Evolutionary conservation across 805 yeast species (phyloP), one percentile per base, ranked within the genome.

Genomic region (Suhomyces sp.): DNA sequence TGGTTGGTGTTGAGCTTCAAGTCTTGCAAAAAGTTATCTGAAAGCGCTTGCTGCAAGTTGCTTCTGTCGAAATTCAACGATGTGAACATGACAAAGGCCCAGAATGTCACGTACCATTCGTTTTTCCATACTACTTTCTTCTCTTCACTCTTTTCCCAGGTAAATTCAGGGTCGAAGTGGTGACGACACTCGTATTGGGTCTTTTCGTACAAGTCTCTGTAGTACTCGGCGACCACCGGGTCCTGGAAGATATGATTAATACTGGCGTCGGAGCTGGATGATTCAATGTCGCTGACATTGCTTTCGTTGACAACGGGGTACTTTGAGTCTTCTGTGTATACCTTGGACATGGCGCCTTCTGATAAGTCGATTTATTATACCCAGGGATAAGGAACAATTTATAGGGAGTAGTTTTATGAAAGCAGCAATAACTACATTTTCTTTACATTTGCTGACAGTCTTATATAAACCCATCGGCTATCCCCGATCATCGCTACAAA

Each of bases 161-260:
- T 63, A 24, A 78, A 68, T 0, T 65, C 62, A 0, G 85, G 82
- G 49, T 82, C 85, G 48, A 81, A 74, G 12, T 64, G 63, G 22
- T 64, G 58, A 15, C 74, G 62, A 41, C 82, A 72, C 48, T 80
- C 86, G 47, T 80, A 80, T 7, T 70, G 29, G 2, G 75, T 53
- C 3, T 53, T 43, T 27, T 76, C 77, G 46, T 79, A 79, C 6
- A 76, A 27, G 0, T 58, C 46, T 4, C 58, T 43, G 50, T 74
- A 79, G 47, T 69, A 55, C 23, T 65, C 66, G 2, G 74, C 79
- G 2, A 70, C 64, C 4, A 45, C 56, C 1, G 77, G 77, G 43
- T 78, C 76, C 14, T 35, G 34, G 20, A 43, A 43, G 12, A 43
- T 36, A 24, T 43, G 38, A 4, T 15, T 12, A n/a, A n/a, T n/a